These are phyloP conservation scores for Primulina huaijiensis DNA, from an alignment of 257 asterid genomes.

Conservation along the genomic window DNA sequence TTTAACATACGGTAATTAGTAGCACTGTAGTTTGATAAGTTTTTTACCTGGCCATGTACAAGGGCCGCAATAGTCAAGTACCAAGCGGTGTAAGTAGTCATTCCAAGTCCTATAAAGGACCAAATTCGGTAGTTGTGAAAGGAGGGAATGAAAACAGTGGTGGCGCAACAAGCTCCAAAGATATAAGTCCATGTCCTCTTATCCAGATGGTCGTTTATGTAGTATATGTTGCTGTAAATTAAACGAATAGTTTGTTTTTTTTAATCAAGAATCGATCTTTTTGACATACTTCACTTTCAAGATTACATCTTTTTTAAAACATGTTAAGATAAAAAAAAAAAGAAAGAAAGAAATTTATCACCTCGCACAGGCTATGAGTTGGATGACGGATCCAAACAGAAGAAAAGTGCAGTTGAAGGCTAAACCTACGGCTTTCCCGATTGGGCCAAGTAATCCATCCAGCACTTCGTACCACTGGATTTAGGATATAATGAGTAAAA, in stretches of 20 bases:
- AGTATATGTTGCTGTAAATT: constrained; percentile 65
- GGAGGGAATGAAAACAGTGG: constrained; percentile 82
- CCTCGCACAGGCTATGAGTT: constrained; percentile 94
- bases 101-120: constrained; percentile 82
- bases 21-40: too few species aligned
- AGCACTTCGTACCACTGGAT: constrained; percentile 85
- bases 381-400: constrained; percentile 74
- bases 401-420: constrained; percentile 88
- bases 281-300: neutral
- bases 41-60: constrained; percentile 71
- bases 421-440: constrained; percentile 76
- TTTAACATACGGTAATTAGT: constrained; percentile 8
- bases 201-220: constrained; percentile 72
- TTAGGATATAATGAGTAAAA: neutral
- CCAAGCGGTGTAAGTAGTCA: constrained; percentile 94
- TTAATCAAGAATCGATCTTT: constrained; percentile 14
- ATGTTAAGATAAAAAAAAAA: neutral
- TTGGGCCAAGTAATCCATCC: constrained; percentile 83
- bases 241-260: neutral
- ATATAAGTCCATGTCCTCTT: constrained; percentile 94
- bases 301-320: neutral
- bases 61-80: constrained; percentile 70
- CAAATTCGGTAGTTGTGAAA: constrained; percentile 86
- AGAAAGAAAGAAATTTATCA: neutral
- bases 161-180: constrained; percentile 90